Evolutionary conservation across 768 basidiomycete species (phyloP).

Genomic region (Russula vinacea): DNA sequence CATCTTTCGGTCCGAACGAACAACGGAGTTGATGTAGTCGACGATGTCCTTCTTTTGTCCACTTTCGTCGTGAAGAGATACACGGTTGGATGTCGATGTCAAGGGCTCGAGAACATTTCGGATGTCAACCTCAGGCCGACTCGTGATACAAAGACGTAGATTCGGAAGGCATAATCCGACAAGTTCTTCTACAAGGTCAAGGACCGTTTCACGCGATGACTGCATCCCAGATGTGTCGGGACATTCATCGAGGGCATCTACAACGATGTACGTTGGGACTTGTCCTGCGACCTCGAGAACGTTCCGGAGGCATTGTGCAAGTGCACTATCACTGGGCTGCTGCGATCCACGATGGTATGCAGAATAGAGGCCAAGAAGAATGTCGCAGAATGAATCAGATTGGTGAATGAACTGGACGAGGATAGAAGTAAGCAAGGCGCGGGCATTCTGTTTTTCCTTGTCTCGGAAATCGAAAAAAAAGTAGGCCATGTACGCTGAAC

Average conservation of each 20-base stretch:
- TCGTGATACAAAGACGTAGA: not conserved
- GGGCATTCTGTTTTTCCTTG: conserved; percentile 28
- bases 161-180: not conserved
- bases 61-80: conserved; percentile 4
- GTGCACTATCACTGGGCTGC: not conserved
- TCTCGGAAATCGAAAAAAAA: conserved; percentile 10
- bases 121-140: not conserved
- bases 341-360: not conserved
- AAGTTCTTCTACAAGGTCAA: conserved; percentile 3
- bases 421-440: conserved; percentile 22
- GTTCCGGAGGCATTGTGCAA: not conserved
- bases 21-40: not conserved
- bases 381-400: not conserved
- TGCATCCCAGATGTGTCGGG: not conserved
- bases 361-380: not conserved
- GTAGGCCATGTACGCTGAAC: not conserved
- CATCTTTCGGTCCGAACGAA: not conserved
- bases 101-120: not conserved
- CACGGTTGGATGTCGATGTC: not conserved
- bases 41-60: conserved; percentile 3
- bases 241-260: conserved; percentile 2
- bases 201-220: not conserved
- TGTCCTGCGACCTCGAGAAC: not conserved
- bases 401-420: conserved; percentile 1
- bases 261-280: not conserved